Conservation (phyloP, 116 monocot genomes). For the Iris pallida region DNA sequence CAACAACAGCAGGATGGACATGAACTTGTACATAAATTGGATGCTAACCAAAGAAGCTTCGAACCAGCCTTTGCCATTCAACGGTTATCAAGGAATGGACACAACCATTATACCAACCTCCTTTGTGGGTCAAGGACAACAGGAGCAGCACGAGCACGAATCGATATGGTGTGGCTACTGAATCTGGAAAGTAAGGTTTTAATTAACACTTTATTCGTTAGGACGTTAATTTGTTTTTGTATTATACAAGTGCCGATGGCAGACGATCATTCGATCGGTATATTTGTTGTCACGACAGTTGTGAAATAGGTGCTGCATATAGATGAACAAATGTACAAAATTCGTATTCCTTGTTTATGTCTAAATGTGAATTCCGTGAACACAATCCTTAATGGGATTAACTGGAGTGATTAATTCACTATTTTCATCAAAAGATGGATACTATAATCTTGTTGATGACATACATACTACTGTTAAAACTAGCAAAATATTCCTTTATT, state of each 20-base stretch:
- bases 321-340: neutral
- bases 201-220: neutral
- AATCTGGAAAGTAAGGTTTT: neutral
- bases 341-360: neutral
- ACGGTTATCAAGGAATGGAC: neutral
- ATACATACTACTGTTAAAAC: no score
- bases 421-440: no score
- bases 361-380: no score
- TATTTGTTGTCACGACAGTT: neutral
- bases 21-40: constrained; percentile 39
- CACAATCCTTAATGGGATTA: no score
- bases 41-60: constrained; percentile 15
- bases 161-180: constrained; percentile 26
- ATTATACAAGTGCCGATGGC: no score
- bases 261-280: neutral
- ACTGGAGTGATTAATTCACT: no score
- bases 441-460: no score
- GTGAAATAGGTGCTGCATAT: neutral
- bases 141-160: constrained; percentile 18
- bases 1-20: constrained; percentile 17
- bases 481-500: no score
- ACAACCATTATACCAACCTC: constrained; percentile 3
- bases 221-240: neutral
- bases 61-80: constrained; percentile 20
- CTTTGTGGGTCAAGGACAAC: constrained; percentile 12